phyloP scores from a whole-genome alignment of 2,329 filamentous ascomycete species.

The Aspergillus pseudoviridinutans region DNA sequence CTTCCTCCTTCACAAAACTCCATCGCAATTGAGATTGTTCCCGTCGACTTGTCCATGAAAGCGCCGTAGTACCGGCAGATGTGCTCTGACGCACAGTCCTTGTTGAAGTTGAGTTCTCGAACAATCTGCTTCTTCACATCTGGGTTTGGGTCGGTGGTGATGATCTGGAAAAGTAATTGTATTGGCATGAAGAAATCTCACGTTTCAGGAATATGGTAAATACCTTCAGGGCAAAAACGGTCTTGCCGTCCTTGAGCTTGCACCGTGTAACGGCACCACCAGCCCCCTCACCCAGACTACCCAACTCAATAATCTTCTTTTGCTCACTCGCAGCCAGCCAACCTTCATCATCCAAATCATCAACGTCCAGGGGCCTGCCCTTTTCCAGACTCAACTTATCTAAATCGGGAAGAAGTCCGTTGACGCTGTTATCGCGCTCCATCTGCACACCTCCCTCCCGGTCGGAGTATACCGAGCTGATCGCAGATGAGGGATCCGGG shows the following conservation, averaged over 20 bases:
- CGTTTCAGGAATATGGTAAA: conserved; percentile 31
- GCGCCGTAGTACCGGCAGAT: conserved; percentile 98
- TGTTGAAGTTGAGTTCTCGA: conserved; percentile 95
- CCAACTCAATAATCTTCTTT: conserved; percentile 80
- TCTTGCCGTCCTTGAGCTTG: conserved; percentile 85
- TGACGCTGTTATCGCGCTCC: conserved; percentile 78
- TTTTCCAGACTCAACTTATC: conserved; percentile 79
- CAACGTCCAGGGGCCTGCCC: conserved; percentile 80
- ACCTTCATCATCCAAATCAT: conserved; percentile 89
- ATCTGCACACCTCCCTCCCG: conserved; percentile 69
- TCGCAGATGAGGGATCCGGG: conserved; percentile 82
- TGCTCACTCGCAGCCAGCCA: conserved; percentile 92
- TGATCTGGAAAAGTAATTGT: conserved; percentile 60
- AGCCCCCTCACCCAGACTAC: conserved; percentile 87
- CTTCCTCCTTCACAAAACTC: conserved; percentile 98
- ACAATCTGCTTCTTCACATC: conserved; percentile 99
- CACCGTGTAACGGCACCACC: conserved; percentile 93
- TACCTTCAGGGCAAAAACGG: conserved; percentile 89
- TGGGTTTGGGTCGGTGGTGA: conserved; percentile 95
- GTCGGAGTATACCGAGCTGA: conserved; percentile 79
- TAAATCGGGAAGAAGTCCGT: conserved; percentile 69
- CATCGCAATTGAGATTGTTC: conserved; percentile 98
- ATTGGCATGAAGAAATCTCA: conserved; percentile 8
- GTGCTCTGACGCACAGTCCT: conserved; percentile 90
- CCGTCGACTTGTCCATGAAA: conserved; percentile 92